These are phyloP conservation scores for Salvia splendens DNA, from an alignment of 257 asterid species.

Conservation along the genomic window DNA sequence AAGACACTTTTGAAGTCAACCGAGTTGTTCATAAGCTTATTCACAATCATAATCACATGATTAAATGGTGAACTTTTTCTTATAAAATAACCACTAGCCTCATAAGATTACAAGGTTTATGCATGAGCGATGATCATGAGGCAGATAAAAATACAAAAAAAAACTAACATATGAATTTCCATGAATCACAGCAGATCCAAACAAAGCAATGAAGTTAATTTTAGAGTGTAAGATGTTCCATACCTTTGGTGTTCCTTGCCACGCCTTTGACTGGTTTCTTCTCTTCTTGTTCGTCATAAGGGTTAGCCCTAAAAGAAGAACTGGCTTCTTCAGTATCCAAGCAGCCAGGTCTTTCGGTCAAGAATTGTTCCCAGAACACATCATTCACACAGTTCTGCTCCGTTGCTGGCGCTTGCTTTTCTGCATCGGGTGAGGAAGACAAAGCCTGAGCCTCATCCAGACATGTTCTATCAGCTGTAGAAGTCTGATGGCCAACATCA, in stretches of 20 bases:
- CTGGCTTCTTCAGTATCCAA: slow-evolving; percentile 75
- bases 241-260: slow-evolving; percentile 49
- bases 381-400: slow-evolving; percentile 67
- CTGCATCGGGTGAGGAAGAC: slow-evolving; percentile 40
- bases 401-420: slow-evolving; percentile 46
- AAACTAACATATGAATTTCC: slow-evolving; percentile 1
- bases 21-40: neutral
- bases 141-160: neutral
- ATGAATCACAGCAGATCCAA: neutral
- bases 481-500: slow-evolving; percentile 31
- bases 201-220: neutral
- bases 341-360: slow-evolving; percentile 87
- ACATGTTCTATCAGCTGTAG: slow-evolving; percentile 26
- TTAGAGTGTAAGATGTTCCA: slow-evolving; percentile 72
- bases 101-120: neutral
- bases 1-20: no score
- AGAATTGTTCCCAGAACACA: slow-evolving; percentile 92
- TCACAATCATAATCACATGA: neutral
- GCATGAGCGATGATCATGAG: neutral
- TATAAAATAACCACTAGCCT: neutral
- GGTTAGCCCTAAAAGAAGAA: slow-evolving; percentile 51
- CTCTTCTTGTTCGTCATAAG: slow-evolving; percentile 49
- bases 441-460: slow-evolving; percentile 35
- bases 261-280: slow-evolving; percentile 49
- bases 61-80: neutral